Evolutionary conservation across 2,329 filamentous ascomycete species (phyloP).

Genomic region (Aspergillus latus): DNA sequence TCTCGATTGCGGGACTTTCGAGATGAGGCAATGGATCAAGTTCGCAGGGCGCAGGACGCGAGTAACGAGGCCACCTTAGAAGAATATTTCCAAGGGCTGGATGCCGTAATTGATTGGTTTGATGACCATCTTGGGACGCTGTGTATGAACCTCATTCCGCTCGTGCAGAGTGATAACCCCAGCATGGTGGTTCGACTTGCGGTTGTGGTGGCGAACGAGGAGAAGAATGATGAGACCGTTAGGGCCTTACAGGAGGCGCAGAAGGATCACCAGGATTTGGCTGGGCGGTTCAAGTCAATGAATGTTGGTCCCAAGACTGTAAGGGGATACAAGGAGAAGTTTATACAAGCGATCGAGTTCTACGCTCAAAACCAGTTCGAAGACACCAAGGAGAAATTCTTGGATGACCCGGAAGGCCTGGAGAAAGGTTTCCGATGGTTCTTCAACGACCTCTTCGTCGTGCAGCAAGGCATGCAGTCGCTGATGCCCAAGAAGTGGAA

Average conservation of each 20-base stretch:
- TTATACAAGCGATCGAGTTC: conserved; percentile 74
- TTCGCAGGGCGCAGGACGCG: conserved; percentile 70
- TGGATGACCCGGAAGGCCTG: conserved; percentile 76
- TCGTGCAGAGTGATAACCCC: conserved; percentile 83
- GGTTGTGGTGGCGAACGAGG: conserved; percentile 89
- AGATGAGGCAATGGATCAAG: conserved; percentile 96
- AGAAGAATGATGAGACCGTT: conserved; percentile 92
- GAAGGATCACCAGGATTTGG: conserved; percentile 93
- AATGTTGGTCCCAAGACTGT: conserved; percentile 89
- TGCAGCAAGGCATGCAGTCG: conserved; percentile 86
- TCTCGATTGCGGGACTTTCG: conserved; percentile 90
- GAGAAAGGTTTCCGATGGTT: conserved; percentile 93
- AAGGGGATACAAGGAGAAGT: conserved; percentile 95
- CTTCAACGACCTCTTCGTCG: conserved; percentile 95
- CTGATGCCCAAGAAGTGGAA: conserved; percentile 97
- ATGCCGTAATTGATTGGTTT: conserved; percentile 89
- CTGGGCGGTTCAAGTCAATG: conserved; percentile 89
- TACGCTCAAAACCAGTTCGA: conserved; percentile 74
- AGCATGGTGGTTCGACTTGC: conserved; percentile 88
- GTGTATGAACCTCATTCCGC: conserved; percentile 83
- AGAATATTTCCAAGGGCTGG: conserved; percentile 84
- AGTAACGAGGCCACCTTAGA: conserved; percentile 79
- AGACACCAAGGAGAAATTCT: conserved; percentile 69
- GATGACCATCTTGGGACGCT: conserved; percentile 90
- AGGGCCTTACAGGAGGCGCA: conserved; percentile 90